These are phyloP conservation scores for Escallonia rubra DNA, from an alignment of 129 eudicot genomes.

Conservation along the genomic window DNA sequence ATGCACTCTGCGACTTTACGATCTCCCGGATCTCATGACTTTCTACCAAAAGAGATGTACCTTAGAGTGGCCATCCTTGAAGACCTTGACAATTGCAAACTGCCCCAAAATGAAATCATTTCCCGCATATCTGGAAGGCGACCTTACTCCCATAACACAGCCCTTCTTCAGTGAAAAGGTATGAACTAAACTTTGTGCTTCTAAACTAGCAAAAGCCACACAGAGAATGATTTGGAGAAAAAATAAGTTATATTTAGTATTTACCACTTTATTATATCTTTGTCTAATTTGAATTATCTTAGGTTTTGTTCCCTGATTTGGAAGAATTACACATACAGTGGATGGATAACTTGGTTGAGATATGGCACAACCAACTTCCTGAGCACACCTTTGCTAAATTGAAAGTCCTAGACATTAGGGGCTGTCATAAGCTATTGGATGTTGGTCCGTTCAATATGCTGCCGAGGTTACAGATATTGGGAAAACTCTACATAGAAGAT, in stretches of 20 bases:
- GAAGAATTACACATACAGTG: constrained; percentile 25
- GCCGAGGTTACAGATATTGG: constrained; percentile 24
- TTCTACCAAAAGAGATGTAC: constrained; percentile 21
- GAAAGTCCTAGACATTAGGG: constrained; percentile 22
- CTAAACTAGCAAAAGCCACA: neutral
- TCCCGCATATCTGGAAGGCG: constrained; percentile 21
- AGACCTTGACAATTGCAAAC: constrained; percentile 19
- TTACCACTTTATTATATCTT: neutral
- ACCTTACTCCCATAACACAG: constrained; percentile 6
- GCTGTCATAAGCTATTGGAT: constrained; percentile 22
- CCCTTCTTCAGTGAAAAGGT: constrained; percentile 41
- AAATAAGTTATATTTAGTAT: neutral
- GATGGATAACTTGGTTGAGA: constrained; percentile 23
- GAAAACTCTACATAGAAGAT: constrained; percentile 19
- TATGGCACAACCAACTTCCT: constrained; percentile 32
- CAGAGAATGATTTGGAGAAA: neutral
- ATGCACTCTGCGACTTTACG: constrained; percentile 23
- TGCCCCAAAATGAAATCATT: constrained; percentile 31
- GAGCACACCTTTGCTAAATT: constrained; percentile 28
- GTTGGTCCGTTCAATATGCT: constrained; percentile 26
- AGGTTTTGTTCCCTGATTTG: constrained; percentile 37
- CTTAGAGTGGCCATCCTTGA: constrained; percentile 30
- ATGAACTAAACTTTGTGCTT: neutral
- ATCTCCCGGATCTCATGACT: constrained; percentile 25
- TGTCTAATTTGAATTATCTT: too few species aligned